Percentiles rank a stretch among this genome's conserved stretches.
Evolutionary conservation across 2,329 filamentous ascomycete species (phyloP).

Genomic region (Leptographium radiaticola): DNA sequence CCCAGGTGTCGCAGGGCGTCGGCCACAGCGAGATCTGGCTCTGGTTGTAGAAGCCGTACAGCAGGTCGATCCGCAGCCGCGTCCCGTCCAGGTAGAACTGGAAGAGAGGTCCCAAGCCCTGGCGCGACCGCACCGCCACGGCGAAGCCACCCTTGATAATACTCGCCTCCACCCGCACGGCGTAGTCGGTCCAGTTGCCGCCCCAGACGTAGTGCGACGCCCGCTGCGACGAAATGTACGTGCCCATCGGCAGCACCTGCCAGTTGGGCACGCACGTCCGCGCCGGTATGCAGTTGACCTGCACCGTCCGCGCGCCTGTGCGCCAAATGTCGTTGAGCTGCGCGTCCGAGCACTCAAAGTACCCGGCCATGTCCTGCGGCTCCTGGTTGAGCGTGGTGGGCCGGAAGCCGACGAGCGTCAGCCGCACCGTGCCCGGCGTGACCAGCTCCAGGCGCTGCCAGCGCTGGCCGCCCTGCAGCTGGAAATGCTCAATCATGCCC

Average conservation of each 20-base stretch:
- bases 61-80: background rate
- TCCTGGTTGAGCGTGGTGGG: background rate
- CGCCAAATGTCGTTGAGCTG: background rate
- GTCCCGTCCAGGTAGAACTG: background rate
- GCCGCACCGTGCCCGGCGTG: background rate
- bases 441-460: background rate
- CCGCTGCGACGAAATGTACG: background rate
- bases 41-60: background rate
- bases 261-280: background rate
- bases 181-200: background rate
- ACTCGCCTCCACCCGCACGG: background rate
- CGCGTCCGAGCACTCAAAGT: background rate
- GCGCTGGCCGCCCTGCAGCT: background rate
- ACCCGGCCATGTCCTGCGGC: background rate
- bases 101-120: background rate
- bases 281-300: background rate
- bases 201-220: background rate
- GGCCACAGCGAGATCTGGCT: background rate
- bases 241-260: background rate
- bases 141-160: background rate
- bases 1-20: background rate
- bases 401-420: background rate
- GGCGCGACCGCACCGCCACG: background rate
- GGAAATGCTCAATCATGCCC: background rate
- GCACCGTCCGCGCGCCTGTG: background rate